Evolutionary conservation across 2,329 filamentous ascomycete species (phyloP), one percentile per base, ranked within the genome.

Genomic region (Paecilomyces formosus): DNA sequence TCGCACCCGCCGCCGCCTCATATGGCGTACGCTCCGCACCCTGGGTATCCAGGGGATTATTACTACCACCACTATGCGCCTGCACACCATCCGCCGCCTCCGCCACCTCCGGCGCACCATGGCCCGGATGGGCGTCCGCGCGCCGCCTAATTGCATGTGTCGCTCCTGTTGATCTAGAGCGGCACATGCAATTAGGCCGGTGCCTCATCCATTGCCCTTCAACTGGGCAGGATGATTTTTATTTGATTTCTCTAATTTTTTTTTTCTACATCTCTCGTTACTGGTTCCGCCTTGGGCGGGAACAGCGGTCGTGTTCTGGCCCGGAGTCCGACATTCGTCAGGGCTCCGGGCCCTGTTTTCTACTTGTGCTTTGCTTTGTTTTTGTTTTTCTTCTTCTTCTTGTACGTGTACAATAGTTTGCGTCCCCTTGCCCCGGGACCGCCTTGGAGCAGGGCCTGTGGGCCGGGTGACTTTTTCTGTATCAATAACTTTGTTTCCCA

Each of bases 21-120:
- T 15, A 18, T 55, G 15, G 54, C 54, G 39, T 39, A 55, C 28
- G n/a, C 54, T 39, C 54, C 11, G 21, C 54, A 31, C 39, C 30
- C 54, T 30, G 51, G 28, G 15, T 57, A 57, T 31, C 56, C 66
- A 3, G 64, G 65, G 1, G 65, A 66, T 6, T 63, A 63, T 30
- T 68, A 63, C 51, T 62, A 59, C 22, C 62, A 61, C 15, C 67
- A 67, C 45, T 62, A 61, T 45, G 59, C n/a, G 4, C 51, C 50
- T 30, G n/a, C 18, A 18, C 67, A 67, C 50, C 62, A 62, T 45
- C 59, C 28, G 12, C 51, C 50, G 12, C 26, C 62, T 22, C 31
- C 61, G 28, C 56, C 53, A 28, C 64, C 62, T 55, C 61, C 66
- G 50, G 62, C 61, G 18, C 65, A 61, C 45, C 53, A 62, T 6